Percentiles rank a stretch among this genome's conserved stretches.
Conservation (phyloP, 2,329 filamentous ascomycete species). For the Pseudocercospora fijiensis region DNA sequence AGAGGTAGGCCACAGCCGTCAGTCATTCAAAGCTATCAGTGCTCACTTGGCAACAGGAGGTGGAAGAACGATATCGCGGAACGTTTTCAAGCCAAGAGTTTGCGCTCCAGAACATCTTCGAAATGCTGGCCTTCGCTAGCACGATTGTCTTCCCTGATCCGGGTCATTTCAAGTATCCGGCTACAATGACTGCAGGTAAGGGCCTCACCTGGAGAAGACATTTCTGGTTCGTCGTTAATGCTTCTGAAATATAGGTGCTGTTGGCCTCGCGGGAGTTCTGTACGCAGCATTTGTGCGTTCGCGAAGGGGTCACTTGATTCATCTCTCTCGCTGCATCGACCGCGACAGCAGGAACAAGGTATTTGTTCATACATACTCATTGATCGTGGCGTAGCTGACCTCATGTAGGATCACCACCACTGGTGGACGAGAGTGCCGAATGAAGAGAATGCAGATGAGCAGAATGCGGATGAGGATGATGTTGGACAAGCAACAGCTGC, state of each 20-base stretch:
- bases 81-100: slow-evolving; percentile 68
- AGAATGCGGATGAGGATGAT: background rate
- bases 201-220: background rate
- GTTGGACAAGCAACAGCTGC: background rate
- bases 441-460: background rate
- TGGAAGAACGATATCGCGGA: slow-evolving; percentile 53
- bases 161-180: slow-evolving; percentile 62
- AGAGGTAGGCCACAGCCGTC: slow-evolving; percentile 34
- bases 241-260: slow-evolving; percentile 43
- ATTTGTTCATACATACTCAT: background rate
- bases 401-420: slow-evolving; percentile 7
- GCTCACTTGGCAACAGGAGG: slow-evolving; percentile 31
- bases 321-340: slow-evolving; percentile 41
- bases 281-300: slow-evolving; percentile 59
- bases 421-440: slow-evolving; percentile 14
- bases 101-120: slow-evolving; percentile 63
- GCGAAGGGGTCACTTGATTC: slow-evolving; percentile 61
- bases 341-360: slow-evolving; percentile 21
- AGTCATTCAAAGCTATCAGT: background rate
- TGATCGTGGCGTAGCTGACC: background rate
- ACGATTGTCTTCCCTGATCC: slow-evolving; percentile 66
- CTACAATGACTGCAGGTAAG: slow-evolving; percentile 54
- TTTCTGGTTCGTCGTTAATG: too few relatives aligned
- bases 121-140: slow-evolving; percentile 63
- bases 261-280: slow-evolving; percentile 50